Base-by-base conservation (phyloP, 495 filamentous ascomycete species). In the Hypoxylon fragiforme region DNA sequence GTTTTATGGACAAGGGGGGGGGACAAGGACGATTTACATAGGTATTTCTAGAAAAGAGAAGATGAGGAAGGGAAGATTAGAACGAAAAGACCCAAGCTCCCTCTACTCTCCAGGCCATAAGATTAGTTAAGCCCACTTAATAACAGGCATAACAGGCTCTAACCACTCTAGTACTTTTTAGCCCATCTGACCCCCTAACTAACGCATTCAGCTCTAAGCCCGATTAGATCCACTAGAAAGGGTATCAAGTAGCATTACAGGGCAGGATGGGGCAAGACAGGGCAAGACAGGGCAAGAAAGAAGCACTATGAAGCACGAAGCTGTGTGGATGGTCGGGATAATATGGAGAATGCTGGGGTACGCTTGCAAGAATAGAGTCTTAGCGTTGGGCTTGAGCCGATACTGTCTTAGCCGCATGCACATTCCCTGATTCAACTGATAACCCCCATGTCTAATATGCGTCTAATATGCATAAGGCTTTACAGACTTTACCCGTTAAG, bases 1-100 rank as follows among this genome's bases (percentile, higher is more conserved):
- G 49, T 62, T 55, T 4, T 28, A 69, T 64, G 52, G 70, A 67
- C 68, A 66, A 66, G 64, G 47, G 34, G 41, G 57, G 61, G 65
- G 9, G 24, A 28, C n/a, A 55, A 52, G 44, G 46, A 50, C 26
- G 48, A 41, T 61, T 47, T 44, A 55, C 31, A 60, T 47, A 55
- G 32, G 42, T 42, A n/a, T 12, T 12, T 13, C 12, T 13, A 41
- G 44, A 39, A n/a, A 20, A 35, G 18, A 45, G 36, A 40, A 26
- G 1, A n/a, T 40, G 9, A 40, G 24, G 42, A 44, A 13, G 42
- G 31, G 12, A 40, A 19, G n/a, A 45, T 24, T 53, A 36, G 22
- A 41, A 24, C n/a, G 26, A 28, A 38, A 21, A 28, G 4, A 28
- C 24, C 24, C 24, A 28, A 28, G n/a, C 24, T 28, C 4, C 24